Percentiles rank a stretch among this genome's conserved stretches.
Conservation (phyloP, 2,329 filamentous ascomycete genomes). For the Colletotrichum simmondsii region DNA sequence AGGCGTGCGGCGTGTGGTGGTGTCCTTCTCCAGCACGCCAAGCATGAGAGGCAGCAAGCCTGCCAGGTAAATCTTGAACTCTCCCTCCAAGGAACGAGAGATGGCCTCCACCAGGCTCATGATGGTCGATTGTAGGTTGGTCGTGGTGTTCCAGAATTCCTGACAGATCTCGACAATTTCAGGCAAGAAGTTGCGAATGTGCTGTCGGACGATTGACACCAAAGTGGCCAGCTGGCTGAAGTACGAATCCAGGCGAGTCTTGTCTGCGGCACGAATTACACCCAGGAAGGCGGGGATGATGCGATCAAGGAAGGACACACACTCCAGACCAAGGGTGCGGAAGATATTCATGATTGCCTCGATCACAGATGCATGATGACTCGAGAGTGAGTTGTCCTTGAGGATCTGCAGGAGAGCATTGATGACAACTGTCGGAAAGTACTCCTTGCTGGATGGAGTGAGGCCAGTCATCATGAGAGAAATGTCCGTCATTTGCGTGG, state of each 20-base stretch:
- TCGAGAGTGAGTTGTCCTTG: slow-evolving; percentile 87
- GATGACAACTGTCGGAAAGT: slow-evolving; percentile 97
- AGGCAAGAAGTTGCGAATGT: slow-evolving; percentile 90
- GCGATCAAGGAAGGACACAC: slow-evolving; percentile 91
- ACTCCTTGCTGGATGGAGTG: slow-evolving; percentile 96
- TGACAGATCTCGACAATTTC: slow-evolving; percentile 88
- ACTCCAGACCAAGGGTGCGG: slow-evolving; percentile 93
- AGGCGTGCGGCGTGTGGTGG: slow-evolving; percentile 77
- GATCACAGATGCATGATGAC: slow-evolving; percentile 93
- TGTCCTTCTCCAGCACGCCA: slow-evolving; percentile 89
- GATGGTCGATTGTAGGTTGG: slow-evolving; percentile 89
- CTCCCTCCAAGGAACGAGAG: slow-evolving; percentile 90
- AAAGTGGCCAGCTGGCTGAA: slow-evolving; percentile 96
- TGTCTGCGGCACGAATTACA: slow-evolving; percentile 85
- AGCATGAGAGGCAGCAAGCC: slow-evolving; percentile 93
- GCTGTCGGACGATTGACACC: slow-evolving; percentile 94
- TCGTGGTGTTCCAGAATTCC: slow-evolving; percentile 88
- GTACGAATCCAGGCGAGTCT: slow-evolving; percentile 88
- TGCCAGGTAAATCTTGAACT: slow-evolving; percentile 97
- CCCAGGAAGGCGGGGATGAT: slow-evolving; percentile 94
- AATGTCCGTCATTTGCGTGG: slow-evolving; percentile 84
- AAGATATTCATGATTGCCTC: slow-evolving; percentile 99
- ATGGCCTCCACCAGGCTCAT: slow-evolving; percentile 93
- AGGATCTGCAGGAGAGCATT: slow-evolving; percentile 93
- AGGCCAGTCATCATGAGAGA: slow-evolving; percentile 98